phyloP scores from a whole-genome alignment of 768 basidiomycete species.

The Termitomyces sp. region DNA sequence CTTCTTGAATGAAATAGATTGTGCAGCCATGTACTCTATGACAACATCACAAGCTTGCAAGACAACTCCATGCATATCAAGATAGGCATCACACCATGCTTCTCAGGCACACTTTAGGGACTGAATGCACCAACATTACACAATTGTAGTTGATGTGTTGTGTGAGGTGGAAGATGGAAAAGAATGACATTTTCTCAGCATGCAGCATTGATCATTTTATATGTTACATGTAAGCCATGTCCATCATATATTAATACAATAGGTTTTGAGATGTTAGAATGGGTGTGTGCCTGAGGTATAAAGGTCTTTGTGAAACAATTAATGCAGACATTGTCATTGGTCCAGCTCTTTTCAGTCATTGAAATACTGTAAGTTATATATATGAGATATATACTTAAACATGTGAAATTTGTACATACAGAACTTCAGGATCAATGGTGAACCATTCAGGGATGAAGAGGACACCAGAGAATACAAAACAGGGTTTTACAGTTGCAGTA shows the following conservation, averaged over 20 bases:
- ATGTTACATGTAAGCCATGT: background rate
- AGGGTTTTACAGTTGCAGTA: constrained; percentile 22
- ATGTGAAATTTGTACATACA: background rate
- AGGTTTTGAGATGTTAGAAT: background rate
- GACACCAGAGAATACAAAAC: constrained; percentile 22
- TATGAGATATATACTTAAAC: background rate
- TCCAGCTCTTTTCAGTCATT: background rate
- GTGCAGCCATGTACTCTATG: background rate
- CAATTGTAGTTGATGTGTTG: constrained; percentile 1
- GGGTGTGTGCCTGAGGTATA: background rate
- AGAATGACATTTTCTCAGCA: background rate
- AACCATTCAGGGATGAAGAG: background rate
- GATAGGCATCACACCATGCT: background rate
- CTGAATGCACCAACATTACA: constrained; percentile 4
- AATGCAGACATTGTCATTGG: background rate
- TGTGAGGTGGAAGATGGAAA: background rate
- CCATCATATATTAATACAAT: constrained; percentile 1
- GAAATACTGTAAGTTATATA: background rate
- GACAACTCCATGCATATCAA: background rate
- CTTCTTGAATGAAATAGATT: background rate
- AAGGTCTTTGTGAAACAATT: background rate
- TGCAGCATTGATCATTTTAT: background rate
- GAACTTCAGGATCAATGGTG: background rate
- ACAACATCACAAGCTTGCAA: background rate
- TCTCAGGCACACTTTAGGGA: background rate